Conservation (phyloP, 2,329 filamentous ascomycete species). For the Monascus ruber region DNA sequence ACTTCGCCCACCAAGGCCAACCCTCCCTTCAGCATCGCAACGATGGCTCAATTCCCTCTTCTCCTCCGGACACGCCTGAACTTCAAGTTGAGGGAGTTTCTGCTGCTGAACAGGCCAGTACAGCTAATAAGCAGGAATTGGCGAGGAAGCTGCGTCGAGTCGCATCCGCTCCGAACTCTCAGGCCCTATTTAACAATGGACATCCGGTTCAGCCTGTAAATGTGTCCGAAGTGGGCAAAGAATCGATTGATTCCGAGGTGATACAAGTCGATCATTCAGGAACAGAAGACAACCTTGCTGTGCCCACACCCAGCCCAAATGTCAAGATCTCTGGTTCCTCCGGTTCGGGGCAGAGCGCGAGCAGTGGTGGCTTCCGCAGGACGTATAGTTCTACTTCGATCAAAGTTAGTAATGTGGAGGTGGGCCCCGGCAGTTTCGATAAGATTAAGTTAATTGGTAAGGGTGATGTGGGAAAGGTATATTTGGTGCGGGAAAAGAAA, state of each 20-base stretch:
- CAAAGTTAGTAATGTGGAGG: slow-evolving; percentile 94
- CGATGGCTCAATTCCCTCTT: slow-evolving; percentile 82
- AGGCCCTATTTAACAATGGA: slow-evolving; percentile 66
- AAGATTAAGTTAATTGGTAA: slow-evolving; percentile 99
- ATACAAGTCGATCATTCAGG: slow-evolving; percentile 40
- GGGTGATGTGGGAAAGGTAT: slow-evolving; percentile 97
- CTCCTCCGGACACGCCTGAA: slow-evolving; percentile 79
- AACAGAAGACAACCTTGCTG: slow-evolving; percentile 17
- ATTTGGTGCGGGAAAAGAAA: slow-evolving; percentile 96
- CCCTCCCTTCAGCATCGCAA: slow-evolving; percentile 91
- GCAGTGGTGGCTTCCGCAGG: slow-evolving; percentile 66
- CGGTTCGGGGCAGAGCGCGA: slow-evolving; percentile 44
- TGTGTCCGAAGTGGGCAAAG: slow-evolving; percentile 78
- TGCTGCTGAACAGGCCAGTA: slow-evolving; percentile 55
- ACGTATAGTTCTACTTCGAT: slow-evolving; percentile 99
- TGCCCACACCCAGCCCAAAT: slow-evolving; percentile 46
- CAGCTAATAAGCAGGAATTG: slow-evolving; percentile 82
- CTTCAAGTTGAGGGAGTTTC: slow-evolving; percentile 61
- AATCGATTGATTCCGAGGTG: slow-evolving; percentile 45
- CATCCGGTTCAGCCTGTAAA: slow-evolving; percentile 58
- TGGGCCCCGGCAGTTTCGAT: slow-evolving; percentile 90
- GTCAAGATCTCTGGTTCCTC: too few relatives aligned
- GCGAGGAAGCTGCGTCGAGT: slow-evolving; percentile 87
- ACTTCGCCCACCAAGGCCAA: slow-evolving; percentile 92
- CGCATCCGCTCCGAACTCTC: slow-evolving; percentile 91